Evolutionary conservation across 2,329 filamentous ascomycete species (phyloP).

Genomic region (Diplocarpon rosae): DNA sequence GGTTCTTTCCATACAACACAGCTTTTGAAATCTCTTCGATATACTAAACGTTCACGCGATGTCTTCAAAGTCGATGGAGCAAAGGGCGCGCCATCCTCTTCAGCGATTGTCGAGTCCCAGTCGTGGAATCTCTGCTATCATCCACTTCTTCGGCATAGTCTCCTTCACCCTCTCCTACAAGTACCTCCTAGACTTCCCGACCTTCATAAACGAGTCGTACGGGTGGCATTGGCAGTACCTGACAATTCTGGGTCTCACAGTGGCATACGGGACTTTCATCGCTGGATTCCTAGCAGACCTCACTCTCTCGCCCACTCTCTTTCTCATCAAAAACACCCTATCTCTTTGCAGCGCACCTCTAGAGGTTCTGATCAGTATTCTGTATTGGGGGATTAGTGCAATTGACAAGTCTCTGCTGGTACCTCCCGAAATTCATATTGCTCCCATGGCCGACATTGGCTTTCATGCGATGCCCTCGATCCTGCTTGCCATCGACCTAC

Average conservation of each 20-base stretch:
- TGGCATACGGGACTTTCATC: constrained; percentile 49
- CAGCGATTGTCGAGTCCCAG: constrained; percentile 58
- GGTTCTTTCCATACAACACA: neutral
- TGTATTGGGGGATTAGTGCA: constrained; percentile 61
- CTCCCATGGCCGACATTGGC: constrained; percentile 46
- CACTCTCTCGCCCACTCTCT: constrained; percentile 45
- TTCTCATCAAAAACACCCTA: constrained; percentile 55
- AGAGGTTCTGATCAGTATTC: constrained; percentile 56
- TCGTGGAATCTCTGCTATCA: constrained; percentile 46
- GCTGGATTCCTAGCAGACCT: constrained; percentile 55
- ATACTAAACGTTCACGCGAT: constrained; percentile 1
- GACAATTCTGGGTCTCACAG: constrained; percentile 59
- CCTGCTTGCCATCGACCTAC: constrained; percentile 51
- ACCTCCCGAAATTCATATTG: constrained; percentile 44
- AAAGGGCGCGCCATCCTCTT: constrained; percentile 44
- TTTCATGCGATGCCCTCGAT: constrained; percentile 58
- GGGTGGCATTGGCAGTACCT: constrained; percentile 46
- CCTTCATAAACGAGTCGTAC: constrained; percentile 44
- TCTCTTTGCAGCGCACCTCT: constrained; percentile 56
- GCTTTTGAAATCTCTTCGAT: neutral
- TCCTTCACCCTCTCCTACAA: constrained; percentile 44
- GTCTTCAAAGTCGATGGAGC: constrained; percentile 11
- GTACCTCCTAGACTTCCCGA: constrained; percentile 40
- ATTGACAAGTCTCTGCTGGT: constrained; percentile 41
- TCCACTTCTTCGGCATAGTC: constrained; percentile 45